Conservation (phyloP, 352 stramenopile species). For the Bremia lactucae region DNA sequence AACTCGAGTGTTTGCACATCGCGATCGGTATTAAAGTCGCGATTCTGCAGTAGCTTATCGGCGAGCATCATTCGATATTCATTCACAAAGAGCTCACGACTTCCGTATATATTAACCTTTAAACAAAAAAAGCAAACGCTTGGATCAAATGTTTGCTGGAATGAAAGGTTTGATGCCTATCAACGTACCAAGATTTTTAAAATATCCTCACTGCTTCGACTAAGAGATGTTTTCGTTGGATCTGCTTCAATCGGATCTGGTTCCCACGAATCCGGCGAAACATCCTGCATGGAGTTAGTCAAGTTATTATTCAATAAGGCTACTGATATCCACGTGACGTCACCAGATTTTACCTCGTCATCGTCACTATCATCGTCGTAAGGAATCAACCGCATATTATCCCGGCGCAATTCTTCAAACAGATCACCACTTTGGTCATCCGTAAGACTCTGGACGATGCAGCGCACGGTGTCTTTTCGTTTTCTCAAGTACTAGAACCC, state of each 20-base stretch:
- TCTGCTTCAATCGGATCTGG: constrained; percentile 82
- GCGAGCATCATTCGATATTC: constrained; percentile 97
- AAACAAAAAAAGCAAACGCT: too few species aligned
- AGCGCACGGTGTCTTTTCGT: constrained; percentile 93
- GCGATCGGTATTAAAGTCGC: constrained; percentile 90
- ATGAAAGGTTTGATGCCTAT: too few species aligned
- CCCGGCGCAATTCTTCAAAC: constrained; percentile 90
- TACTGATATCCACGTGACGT: neutral
- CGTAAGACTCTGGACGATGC: constrained; percentile 91
- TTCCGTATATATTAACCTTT: constrained; percentile 95
- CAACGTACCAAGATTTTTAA: constrained; percentile 87
- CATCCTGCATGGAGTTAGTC: constrained; percentile 31
- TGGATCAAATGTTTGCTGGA: too few species aligned
- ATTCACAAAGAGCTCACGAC: constrained; percentile 97
- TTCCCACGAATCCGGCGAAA: constrained; percentile 84
- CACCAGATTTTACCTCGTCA: constrained; percentile 74
- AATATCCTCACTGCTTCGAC: constrained; percentile 89
- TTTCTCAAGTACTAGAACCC: constrained; percentile 86
- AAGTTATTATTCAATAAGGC: neutral
- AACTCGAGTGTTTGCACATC: constrained; percentile 93
- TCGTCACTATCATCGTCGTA: constrained; percentile 89
- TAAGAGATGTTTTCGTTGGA: constrained; percentile 68
- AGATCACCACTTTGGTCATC: constrained; percentile 88
- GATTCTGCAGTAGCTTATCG: constrained; percentile 91
- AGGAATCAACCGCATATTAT: constrained; percentile 88